Percentiles rank a stretch among this genome's conserved stretches.
Conservation (phyloP, 805 yeast species). For the Candida manassasensis region DNA sequence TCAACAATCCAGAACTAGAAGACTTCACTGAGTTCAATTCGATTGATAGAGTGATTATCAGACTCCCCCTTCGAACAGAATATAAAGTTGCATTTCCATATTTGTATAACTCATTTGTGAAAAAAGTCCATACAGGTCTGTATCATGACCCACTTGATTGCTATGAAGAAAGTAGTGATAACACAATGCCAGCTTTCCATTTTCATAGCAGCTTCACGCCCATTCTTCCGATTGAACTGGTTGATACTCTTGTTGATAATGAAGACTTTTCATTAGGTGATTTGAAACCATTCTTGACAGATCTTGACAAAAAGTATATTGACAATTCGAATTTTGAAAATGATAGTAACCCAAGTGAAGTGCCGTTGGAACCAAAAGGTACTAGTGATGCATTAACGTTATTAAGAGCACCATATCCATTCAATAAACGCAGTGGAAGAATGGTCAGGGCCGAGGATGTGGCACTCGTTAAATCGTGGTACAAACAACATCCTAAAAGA, state of each 20-base stretch:
- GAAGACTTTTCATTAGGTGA: conserved; percentile 35
- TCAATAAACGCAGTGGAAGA: conserved; percentile 65
- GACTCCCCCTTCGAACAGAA: conserved; percentile 75
- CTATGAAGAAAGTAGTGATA: conserved; percentile 39
- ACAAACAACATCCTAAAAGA: conserved; percentile 59
- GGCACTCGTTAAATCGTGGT: conserved; percentile 79
- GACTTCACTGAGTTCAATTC: conserved; percentile 90
- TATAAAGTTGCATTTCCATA: conserved; percentile 84
- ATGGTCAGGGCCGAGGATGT: conserved; percentile 87
- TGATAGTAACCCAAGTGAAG: conserved; percentile 34
- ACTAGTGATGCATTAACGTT: conserved; percentile 53
- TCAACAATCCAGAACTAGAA: conserved; percentile 55
- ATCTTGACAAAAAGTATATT: conserved; percentile 6
- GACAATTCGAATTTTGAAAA: conserved; percentile 7
- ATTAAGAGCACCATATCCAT: conserved; percentile 85
- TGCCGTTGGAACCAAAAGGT: conserved; percentile 37
- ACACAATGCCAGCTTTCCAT: conserved; percentile 44
- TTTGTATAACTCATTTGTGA: conserved; percentile 73
- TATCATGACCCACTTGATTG: conserved; percentile 63
- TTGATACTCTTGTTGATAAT: conserved; percentile 4
- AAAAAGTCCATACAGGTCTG: conserved; percentile 56
- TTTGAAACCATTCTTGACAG: conserved; percentile 42
- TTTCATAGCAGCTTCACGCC: conserved; percentile 57
- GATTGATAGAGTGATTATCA: conserved; percentile 77
- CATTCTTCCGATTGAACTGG: conserved; percentile 27